Evolutionary conservation across 805 yeast genomes (phyloP), one percentile per base, ranked within the genome.

Genomic region (Zygosaccharomyces pseudorouxii): DNA sequence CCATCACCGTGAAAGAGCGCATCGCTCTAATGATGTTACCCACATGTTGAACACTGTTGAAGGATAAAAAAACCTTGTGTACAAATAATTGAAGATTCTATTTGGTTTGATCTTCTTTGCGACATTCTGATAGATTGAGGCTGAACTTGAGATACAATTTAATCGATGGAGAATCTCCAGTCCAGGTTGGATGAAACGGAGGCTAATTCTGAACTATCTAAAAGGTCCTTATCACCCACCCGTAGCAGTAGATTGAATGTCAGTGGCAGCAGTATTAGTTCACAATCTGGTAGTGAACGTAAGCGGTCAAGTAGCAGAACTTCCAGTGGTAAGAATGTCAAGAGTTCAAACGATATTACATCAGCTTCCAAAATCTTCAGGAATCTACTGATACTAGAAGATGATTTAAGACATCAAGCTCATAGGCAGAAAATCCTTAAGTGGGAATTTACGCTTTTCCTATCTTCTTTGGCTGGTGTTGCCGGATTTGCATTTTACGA

Each of bases 381-480:
- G 41, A 89, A 92, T 63, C 68, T 93, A 55, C 71, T 92, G 42
- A 84, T 92, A 12, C 66, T 90, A 46, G 99, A 92, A 65, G 96
- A 90, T 61, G 82, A 88, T 47, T 71, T 93, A 44, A 75, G 97
- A 35, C 82, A 78, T 51, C 98, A 92, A 68, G 86, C 84, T 42
- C 71, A 75, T n/a, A 83, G 81, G 46, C 90, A 89, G 62, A 77
- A 80, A 46, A 70, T 77, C 6, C 69, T 89, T 50, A 74, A 95
- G 54, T 63, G 70, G 56, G 69, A 72, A 38, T 74, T 71, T 49
- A 69, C 75, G 1, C 48, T 59, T 12, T 74, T 74, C 52, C 50
- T 72, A 8, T 70, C 74, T 0, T 58, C 70, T n/a, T 53, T 76
- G 44, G 68, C 71, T 4, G 71, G 77, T 47, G 52, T 69, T 12